A percentile compares a stretch with the other conserved stretches of the same genome.
phyloP scores from a whole-genome alignment of 768 basidiomycete genomes.

The Russula sp. region DNA sequence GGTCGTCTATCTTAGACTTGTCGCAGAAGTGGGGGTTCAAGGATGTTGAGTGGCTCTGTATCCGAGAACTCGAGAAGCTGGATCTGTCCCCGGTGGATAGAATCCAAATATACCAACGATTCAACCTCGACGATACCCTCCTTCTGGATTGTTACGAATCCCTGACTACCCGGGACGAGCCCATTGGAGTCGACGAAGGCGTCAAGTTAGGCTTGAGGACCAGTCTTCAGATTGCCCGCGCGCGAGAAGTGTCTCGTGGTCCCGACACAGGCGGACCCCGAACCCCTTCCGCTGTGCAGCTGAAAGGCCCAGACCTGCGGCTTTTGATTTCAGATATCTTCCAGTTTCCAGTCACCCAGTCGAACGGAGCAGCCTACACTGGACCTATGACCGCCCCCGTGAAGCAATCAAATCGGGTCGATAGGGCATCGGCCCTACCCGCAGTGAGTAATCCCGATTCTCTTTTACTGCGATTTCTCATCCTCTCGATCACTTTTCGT shows the following conservation, averaged over 20 bases:
- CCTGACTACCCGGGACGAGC: constrained; percentile 35
- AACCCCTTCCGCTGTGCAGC: constrained; percentile 12
- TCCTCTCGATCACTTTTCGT: not conserved
- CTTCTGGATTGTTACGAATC: constrained; percentile 34
- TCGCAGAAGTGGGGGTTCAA: constrained; percentile 39
- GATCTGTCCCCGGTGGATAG: constrained; percentile 34
- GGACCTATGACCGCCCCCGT: constrained; percentile 11
- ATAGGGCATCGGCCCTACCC: constrained; percentile 11
- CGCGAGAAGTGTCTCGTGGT: constrained; percentile 32
- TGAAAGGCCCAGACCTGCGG: not conserved
- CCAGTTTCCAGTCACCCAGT: not conserved
- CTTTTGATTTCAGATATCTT: constrained; percentile 9
- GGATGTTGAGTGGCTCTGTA: constrained; percentile 35
- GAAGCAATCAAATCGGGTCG: not conserved
- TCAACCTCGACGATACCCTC: constrained; percentile 32
- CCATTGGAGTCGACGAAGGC: constrained; percentile 37
- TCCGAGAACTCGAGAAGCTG: constrained; percentile 37
- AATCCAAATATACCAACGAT: constrained; percentile 36
- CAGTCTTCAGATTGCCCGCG: constrained; percentile 34
- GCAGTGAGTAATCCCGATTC: not conserved
- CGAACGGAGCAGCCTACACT: not conserved
- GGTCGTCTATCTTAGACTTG: constrained; percentile 38
- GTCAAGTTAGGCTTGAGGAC: constrained; percentile 38
- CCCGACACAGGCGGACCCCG: constrained; percentile 2
- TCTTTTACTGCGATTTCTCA: not conserved